Base-by-base conservation (phyloP, 2,329 filamentous ascomycete species). In the Pseudogymnoascus sp. region DNA sequence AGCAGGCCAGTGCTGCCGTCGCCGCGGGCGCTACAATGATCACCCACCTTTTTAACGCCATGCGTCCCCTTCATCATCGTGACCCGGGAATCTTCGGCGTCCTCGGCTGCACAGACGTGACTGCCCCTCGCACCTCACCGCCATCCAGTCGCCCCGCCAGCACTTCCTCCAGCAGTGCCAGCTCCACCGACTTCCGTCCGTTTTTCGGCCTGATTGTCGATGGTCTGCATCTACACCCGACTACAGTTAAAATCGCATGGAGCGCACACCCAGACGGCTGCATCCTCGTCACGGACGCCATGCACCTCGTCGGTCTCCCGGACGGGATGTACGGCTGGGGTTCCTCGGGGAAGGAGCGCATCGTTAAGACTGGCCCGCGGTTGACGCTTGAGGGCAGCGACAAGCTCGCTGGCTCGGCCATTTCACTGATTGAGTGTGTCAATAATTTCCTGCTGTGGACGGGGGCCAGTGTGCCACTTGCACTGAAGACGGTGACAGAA, bases 21-120 rank as follows among this genome's bases (percentile, higher is more conserved):
- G 78, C 77, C n/a, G 81, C 85, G 5, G 92, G 92, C 59, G 90
- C 89, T 1, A 89, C 83, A 58, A 96, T 95, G 90, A 89, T 96
- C 66, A 96, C 92, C 0, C 92, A 96, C 70, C 80, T 96, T 1
- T 96, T 96, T 83, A 96, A 96, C 72, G 92, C 92, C 26, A 96
- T 96, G 92, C 83, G 86, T 0, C 91, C 91, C 11, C 84, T 96
- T 59, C 90, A 94, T 73, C 91, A 97, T 78, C 88, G 92, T 62
- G 92, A 96, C 74, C 92, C 92, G 0, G 92, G 92, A 37, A 85
- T 96, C 68, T 96, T 96, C 71, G 92, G 92, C 29, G 84, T 95
- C 0, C 77, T 97, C 11, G 91, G 92, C 63, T 82, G 83, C 64
- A 81, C 81, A 7, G 82, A 87, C 68, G 31, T 35, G 15, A 79